A percentile compares a stretch with the other conserved stretches of the same genome.
phyloP scores from a whole-genome alignment of 305 asterid genomes.

The Plantago lanceolata region DNA sequence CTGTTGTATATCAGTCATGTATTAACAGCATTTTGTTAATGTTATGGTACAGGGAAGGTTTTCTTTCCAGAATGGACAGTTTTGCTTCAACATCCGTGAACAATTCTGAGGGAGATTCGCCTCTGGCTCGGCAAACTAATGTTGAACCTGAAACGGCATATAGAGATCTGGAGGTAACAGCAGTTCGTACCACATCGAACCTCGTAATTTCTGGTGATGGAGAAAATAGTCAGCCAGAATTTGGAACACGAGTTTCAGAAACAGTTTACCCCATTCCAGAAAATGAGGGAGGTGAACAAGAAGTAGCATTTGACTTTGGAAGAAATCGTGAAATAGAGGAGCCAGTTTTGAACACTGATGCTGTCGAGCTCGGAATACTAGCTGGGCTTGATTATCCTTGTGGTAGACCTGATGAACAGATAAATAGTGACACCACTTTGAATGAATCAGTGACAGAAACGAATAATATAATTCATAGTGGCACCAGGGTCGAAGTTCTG shows the following conservation, averaged over 20 bases:
- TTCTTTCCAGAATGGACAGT: conserved; percentile 59
- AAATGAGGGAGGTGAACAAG: conserved; percentile 28
- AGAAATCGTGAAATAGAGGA: conserved; percentile 19
- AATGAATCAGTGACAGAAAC: conserved; percentile 28
- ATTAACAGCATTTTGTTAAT: not conserved
- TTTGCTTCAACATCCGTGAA: conserved; percentile 30
- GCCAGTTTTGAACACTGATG: conserved; percentile 27
- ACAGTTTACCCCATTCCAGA: conserved; percentile 28
- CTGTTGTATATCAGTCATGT: not conserved
- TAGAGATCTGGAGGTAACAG: conserved; percentile 31
- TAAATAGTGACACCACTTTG: conserved; percentile 10
- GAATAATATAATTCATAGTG: conserved; percentile 26
- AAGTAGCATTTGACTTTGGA: conserved; percentile 21
- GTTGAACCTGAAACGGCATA: conserved; percentile 22
- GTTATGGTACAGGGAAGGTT: conserved; percentile 60
- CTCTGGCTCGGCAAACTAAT: conserved; percentile 22
- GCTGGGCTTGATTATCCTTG: not conserved
- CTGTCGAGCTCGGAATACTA: conserved; percentile 7
- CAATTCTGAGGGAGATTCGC: conserved; percentile 27
- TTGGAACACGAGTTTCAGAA: conserved; percentile 29
- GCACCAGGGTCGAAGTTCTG: conserved; percentile 23
- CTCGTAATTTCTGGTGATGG: conserved; percentile 22
- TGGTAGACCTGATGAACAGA: conserved; percentile 18
- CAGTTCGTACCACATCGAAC: conserved; percentile 12
- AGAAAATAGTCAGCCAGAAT: conserved; percentile 28